Conservation (phyloP, 2,329 filamentous ascomycete genomes). For the Bipolaris cookei region DNA sequence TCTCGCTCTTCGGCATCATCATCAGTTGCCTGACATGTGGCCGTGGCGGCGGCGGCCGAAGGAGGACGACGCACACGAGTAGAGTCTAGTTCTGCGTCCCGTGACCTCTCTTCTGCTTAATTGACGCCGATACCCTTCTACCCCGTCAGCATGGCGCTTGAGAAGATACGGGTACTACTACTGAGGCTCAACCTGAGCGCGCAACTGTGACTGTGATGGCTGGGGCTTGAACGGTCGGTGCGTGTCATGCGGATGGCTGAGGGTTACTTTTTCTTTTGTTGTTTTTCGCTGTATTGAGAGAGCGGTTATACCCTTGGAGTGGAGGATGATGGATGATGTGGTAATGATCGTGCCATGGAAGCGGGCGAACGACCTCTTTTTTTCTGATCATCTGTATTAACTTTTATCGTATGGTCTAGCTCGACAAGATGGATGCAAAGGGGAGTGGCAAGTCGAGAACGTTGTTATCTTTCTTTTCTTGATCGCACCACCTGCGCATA, state of each 20-base stretch:
- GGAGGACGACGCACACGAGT: slow-evolving; percentile 46
- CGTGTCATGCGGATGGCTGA: background rate
- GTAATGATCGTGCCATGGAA: slow-evolving; percentile 13
- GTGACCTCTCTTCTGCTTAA: background rate
- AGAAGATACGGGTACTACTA: slow-evolving; percentile 7
- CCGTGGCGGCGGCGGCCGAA: slow-evolving; percentile 50
- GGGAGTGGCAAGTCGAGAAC: slow-evolving; percentile 8
- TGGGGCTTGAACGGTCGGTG: background rate
- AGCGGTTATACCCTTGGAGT: slow-evolving; percentile 9
- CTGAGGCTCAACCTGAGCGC: background rate
- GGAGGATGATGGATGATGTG: background rate
- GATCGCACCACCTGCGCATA: slow-evolving; percentile 7
- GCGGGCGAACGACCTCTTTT: slow-evolving; percentile 1
- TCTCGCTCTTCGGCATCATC: slow-evolving; percentile 57
- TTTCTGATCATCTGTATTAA: slow-evolving; percentile 4
- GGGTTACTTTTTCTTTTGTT: background rate
- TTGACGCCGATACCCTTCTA: slow-evolving; percentile 1
- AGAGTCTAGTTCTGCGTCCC: slow-evolving; percentile 44
- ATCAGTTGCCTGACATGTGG: slow-evolving; percentile 59
- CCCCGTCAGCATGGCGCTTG: slow-evolving; percentile 13
- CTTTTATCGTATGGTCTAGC: slow-evolving; percentile 1
- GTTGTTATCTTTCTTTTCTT: slow-evolving; percentile 18
- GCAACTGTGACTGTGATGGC: no score
- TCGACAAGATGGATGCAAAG: slow-evolving; percentile 20
- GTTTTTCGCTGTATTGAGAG: background rate